Evolutionary conservation across 2,329 filamentous ascomycete genomes (phyloP).

Genomic region (Metarhizium robertsii): DNA sequence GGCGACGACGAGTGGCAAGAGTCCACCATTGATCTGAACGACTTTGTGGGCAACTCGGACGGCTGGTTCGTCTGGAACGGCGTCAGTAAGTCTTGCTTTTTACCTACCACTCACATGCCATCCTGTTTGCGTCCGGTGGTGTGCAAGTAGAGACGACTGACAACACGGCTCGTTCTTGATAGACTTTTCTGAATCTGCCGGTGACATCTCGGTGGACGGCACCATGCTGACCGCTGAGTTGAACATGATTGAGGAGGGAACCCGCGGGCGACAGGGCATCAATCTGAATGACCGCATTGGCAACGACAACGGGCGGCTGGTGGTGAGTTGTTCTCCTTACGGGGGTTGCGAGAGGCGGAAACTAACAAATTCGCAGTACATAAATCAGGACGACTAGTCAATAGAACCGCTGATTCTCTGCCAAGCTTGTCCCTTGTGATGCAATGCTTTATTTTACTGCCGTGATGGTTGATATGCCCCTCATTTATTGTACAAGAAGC

Average conservation of each 20-base stretch:
- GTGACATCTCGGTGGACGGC: not conserved
- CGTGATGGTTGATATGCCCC: too few relatives aligned
- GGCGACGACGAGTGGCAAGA: not conserved
- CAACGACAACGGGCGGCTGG: constrained; percentile 7
- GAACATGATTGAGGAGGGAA: not conserved
- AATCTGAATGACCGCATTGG: constrained; percentile 8
- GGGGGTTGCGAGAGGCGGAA: too few relatives aligned
- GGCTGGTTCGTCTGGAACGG: constrained; percentile 11
- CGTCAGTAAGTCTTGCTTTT: constrained; percentile 5
- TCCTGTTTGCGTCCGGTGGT: too few relatives aligned
- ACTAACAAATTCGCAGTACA: too few relatives aligned
- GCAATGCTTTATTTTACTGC: too few relatives aligned
- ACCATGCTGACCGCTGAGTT: constrained; percentile 3
- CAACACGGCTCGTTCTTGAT: not conserved
- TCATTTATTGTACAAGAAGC: too few relatives aligned
- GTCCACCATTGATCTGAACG: constrained; percentile 5
- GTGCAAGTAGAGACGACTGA: too few relatives aligned
- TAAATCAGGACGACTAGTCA: too few relatives aligned
- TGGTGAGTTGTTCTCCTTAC: constrained; percentile 1
- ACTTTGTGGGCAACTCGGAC: constrained; percentile 9
- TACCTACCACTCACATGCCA: too few relatives aligned
- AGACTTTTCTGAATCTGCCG: constrained; percentile 3
- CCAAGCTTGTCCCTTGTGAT: too few relatives aligned
- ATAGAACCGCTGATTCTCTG: too few relatives aligned
- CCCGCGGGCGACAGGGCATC: constrained; percentile 7